A percentile compares a stretch with the other conserved stretches of the same genome.
Evolutionary conservation across 1,284 basidiomycete genomes (phyloP).

Genomic region (Takashimella koratensis): DNA sequence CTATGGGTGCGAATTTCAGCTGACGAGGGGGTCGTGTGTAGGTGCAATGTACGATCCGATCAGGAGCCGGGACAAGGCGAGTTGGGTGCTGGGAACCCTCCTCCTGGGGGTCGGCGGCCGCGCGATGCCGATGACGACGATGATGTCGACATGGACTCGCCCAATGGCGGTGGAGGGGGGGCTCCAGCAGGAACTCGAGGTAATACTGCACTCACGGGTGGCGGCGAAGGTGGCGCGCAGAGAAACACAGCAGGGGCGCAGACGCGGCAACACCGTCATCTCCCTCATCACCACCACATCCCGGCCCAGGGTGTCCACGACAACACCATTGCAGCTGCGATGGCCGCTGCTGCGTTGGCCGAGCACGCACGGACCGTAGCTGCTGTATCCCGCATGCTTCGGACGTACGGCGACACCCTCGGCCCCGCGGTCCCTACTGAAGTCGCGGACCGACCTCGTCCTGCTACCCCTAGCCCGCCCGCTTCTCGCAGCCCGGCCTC

Average conservation of each 20-base stretch:
- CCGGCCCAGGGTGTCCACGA: neutral
- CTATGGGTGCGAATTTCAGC: too few species aligned
- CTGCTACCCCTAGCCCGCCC: neutral
- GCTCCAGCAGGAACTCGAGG: neutral
- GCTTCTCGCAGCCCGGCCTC: neutral
- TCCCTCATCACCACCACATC: too few species aligned
- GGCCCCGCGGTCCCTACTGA: neutral
- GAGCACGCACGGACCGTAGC: neutral
- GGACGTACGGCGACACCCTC: neutral
- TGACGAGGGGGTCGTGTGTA: conserved; percentile 1
- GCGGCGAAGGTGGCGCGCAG: too few species aligned
- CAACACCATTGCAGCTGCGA: neutral
- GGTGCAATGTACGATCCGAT: conserved; percentile 31
- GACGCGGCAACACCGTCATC: neutral
- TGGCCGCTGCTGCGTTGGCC: neutral
- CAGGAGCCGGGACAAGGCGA: conserved; percentile 21
- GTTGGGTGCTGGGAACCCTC: conserved; percentile 10
- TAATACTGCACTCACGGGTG: too few species aligned
- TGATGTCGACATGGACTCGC: conserved; percentile 13
- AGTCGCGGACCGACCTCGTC: neutral
- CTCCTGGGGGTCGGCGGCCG: conserved; percentile 1
- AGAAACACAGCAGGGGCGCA: neutral
- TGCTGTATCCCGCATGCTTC: neutral
- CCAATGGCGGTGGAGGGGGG: neutral
- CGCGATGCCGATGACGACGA: conserved; percentile 13